Base-by-base conservation (phyloP, 2,329 filamentous ascomycete genomes). In the Diplodia seriata region DNA sequence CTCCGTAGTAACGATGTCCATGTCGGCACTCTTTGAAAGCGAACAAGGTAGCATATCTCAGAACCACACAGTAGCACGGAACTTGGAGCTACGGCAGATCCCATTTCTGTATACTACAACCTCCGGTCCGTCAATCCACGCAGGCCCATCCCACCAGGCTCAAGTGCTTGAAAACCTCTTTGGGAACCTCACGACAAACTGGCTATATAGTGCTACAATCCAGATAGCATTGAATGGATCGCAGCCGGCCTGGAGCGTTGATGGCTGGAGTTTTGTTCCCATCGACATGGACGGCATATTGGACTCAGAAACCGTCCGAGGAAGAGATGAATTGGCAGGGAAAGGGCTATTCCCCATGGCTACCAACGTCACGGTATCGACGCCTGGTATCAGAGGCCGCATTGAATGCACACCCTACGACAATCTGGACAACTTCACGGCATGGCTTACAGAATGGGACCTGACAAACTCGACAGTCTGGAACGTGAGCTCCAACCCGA, bases 151-250 rank as follows among this genome's bases (percentile, higher is more conserved):
- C 12, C 29, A 47, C 68, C 5, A 36, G 64, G 18, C 38, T n/a
- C 40, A 43, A 43, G 40, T 43, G 15, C 40, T 43, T 6, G 40
- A 43, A 15, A 43, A 66, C 11, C 51, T 69, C n/a, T 70, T 54
- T 26, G 43, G 53, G n/a, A 56, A 70, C 33, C 29, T 68, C 12
- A 47, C 69, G 20, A 70, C 70, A 40, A 70, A 66, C 50, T 71
- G 71, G 71, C 53, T 72, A 1, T 69, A 69, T 23, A 66, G 65
- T 40, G 71, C 72, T 14, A 54, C 56, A 11, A 69, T 71, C 5
- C 61, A 70, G 43, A 40, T 69, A 0, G 68, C 69, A 8, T 47
- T 72, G 18, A 70, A 71, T 26, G 69, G 71, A 8, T 54, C 71
- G 6, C 57, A 70, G 40, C 70, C 68, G 2, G 31, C 69, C 2